Evolutionary conservation across 371 early-diverging fungal genomes (phyloP), one percentile per base, ranked within the genome.

Genomic region (Dentiscutata heterogama): DNA sequence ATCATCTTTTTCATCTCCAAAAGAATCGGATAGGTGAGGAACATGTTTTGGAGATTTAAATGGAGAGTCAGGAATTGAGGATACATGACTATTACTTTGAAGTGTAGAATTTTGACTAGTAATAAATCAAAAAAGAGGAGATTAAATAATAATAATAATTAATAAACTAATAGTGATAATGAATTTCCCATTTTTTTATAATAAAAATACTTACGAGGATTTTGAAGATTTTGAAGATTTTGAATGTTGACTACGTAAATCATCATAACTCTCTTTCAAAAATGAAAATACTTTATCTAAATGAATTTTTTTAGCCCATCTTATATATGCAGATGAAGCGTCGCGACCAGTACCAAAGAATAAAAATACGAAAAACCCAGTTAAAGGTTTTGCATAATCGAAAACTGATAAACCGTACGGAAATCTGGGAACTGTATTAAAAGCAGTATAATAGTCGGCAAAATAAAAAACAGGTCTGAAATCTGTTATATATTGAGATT

Each of bases 331-430:
- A 11, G 60, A 1, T 6, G 27, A 22, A 3, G 80, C 80, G 58
- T 80, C 80, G 4, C 39, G 71, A 7, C 80, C 80, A n/a, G 64
- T 80, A 13, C 80, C 80, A 64, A 80, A 80, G n/a, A 80, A 80
- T 39, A 80, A 50, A 46, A 80, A 80, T n/a, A 80, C 25, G 14
- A 70, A 22, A 20, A 80, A 56, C 4, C 71, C 80, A 3, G 71
- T 4, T 6, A 80, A 29, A 5, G 80, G 80, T 58, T 80, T 80
- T 0, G 64, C 65, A 46, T 80, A 80, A 46, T 80, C 80, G 18
- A 70, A 4, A n/a, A 80, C 27, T 6, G 53, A 67, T 54, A 80
- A 35, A 18, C 77, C 77, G 5, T 39, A 6, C 0, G 46, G 8
- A 31, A 72, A 5, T 4, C 3, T 3, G 1, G 25, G 27, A 73